A percentile compares a stretch with the other conserved stretches of the same genome.
These are phyloP conservation scores for Ricinus communis DNA, from an alignment of 345 rosid species.

Conservation along the genomic window DNA sequence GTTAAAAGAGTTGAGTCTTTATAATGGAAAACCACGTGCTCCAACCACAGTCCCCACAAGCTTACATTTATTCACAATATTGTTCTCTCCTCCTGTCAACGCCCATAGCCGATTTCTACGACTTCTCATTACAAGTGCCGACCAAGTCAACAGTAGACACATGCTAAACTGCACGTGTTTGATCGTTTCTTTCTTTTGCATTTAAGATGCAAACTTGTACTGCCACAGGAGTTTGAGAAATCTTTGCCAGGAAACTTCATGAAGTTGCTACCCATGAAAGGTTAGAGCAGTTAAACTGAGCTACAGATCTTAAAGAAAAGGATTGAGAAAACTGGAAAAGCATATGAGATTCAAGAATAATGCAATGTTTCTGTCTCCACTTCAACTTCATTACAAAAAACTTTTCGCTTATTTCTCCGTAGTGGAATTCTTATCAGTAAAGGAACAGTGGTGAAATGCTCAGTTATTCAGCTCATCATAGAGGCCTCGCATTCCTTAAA, in stretches of 20 bases:
- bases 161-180: not conserved
- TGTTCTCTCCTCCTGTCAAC: not conserved
- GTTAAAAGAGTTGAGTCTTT: not conserved
- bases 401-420: too few species aligned
- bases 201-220: not conserved
- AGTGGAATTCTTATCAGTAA: too few species aligned
- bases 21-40: not conserved
- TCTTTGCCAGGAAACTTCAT: too few species aligned
- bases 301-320: too few species aligned
- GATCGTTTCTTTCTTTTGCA: not conserved
- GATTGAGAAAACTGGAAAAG: too few species aligned
- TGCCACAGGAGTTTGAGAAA: not conserved
- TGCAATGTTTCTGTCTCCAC: too few species aligned
- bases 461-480: not conserved
- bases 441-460: too few species aligned
- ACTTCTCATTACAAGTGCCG: not conserved
- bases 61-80: not conserved
- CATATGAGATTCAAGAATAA: too few species aligned
- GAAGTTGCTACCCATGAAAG: too few species aligned
- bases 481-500: not conserved
- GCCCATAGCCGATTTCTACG: constrained; percentile 15
- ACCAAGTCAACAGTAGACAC: not conserved
- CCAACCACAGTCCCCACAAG: not conserved
- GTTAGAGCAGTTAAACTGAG: too few species aligned
- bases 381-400: too few species aligned